Evolutionary conservation across 306 rosid genomes (phyloP), one percentile per base, ranked within the genome.

Genomic region (Datisca glomerata): DNA sequence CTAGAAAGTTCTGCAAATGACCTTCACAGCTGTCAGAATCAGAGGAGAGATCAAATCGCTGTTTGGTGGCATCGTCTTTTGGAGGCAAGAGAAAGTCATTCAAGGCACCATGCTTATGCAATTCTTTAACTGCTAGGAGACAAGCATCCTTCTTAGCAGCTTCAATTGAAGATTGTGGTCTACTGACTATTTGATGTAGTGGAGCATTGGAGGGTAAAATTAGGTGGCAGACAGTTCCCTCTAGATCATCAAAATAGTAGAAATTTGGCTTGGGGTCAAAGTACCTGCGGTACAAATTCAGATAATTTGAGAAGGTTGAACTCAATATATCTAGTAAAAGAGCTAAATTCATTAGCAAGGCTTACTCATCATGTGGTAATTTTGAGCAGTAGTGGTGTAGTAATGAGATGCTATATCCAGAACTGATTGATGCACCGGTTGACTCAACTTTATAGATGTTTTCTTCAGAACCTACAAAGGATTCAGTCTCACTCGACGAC

Each of bases 291-390:
- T 31, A 62, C 35, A 60, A 21, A 41, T 24, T 34, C 19, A 29
- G 3, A 10, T 2, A 36, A 59, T 43, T 60, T 58, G 43, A 31
- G 34, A 53, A 55, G 16, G 33, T 47, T 53, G 57, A 44, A 60
- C 13, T 57, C 33, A 48, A 55, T 35, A 18, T 40, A 45, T 32
- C 35, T 29, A 19, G 33, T 23, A 1, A 10, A 39, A 10, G 8
- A 29, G 21, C 42, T n/a, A 21, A n/a, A 18, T 25, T 59, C 7
- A 43, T 55, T 32, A 49, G 21, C 49, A 41, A 59, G 48, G 43
- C 93, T 42, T 79, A 83, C 97, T 83, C 95, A 29, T 89, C 97
- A 56, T 64, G 93, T 4, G 95, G 93, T 68, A 89, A 93, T 79
- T 76, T 83, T 25, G 93, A 55, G 55, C 97, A 89, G 46, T 74